phyloP scores from a whole-genome alignment of 2,329 filamentous ascomycete genomes.

The Claviceps citrina region DNA sequence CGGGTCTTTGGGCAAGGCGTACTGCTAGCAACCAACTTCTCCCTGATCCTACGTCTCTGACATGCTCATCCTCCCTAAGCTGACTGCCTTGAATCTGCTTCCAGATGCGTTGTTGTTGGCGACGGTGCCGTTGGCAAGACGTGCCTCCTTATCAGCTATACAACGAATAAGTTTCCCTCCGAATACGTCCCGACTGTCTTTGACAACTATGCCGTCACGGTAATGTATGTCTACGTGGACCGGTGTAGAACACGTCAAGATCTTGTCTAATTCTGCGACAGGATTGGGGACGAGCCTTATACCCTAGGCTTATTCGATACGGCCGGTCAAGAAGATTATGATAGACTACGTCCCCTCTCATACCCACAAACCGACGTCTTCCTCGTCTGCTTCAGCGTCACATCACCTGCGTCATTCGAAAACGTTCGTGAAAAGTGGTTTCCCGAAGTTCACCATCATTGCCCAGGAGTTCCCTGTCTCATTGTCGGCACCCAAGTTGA shows the following conservation, averaged over 20 bases:
- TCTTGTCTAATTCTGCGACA: slow-evolving; percentile 23
- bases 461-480: slow-evolving; percentile 89
- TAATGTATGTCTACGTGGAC: slow-evolving; percentile 60
- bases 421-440: slow-evolving; percentile 99
- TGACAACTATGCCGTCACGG: slow-evolving; percentile 98
- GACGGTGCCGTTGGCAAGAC: slow-evolving; percentile 99
- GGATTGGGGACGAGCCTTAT: slow-evolving; percentile 98
- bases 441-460: slow-evolving; percentile 96
- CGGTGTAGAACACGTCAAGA: background rate
- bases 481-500: slow-evolving; percentile 97
- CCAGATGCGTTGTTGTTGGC: slow-evolving; percentile 93
- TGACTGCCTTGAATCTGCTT: background rate
- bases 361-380: slow-evolving; percentile 99
- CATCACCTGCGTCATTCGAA: slow-evolving; percentile 92
- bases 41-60: background rate
- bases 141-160: slow-evolving; percentile 97
- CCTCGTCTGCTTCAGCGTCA: slow-evolving; percentile 96
- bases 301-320: slow-evolving; percentile 97
- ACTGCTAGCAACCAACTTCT: background rate
- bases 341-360: slow-evolving; percentile 85
- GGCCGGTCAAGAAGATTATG: slow-evolving; percentile 98
- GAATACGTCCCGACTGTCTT: slow-evolving; percentile 99
- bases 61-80: background rate
- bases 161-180: slow-evolving; percentile 97
- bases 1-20: background rate